Base-by-base conservation (phyloP, 768 basidiomycete species). In the Rhizopogon roseolus region DNA sequence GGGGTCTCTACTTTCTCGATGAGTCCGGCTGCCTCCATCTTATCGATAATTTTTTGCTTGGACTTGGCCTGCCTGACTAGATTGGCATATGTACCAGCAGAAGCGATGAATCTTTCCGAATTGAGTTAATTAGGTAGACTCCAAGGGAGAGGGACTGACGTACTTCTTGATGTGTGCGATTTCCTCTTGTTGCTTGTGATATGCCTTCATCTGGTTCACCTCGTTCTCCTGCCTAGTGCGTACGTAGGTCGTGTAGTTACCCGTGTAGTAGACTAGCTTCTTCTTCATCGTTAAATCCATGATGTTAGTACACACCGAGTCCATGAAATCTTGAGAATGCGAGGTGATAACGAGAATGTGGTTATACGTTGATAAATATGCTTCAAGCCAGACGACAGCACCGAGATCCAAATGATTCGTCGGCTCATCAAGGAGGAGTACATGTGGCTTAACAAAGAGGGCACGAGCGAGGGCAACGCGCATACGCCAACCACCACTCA, bases 21-120 rank as follows among this genome's bases (percentile, higher is more conserved):
- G 41, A 99, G 80, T 57, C 96, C 96, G 13, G 95, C 96, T 27
- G 96, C 96, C 78, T 99, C 97, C 96, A 99, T 99, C 83, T 99
- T 99, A 80, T 99, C 96, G 73, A 99, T 96, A 59, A 99, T 98
- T 82, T 99, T 99, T 73, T 99, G 96, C 71, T 99, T 99, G 49
- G 95, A 98, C 76, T 99, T 98, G 61, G 96, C 96, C 72, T 99
- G 96, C 65, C 88, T 92, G 64, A 99, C 96, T 60, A 99, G 83
- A 72, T 99, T 99, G 62, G 96, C 97, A 68, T 98, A 99, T 36
- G 96, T 99, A 82, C 96, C 96, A 36, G 96, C 96, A n/a, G 93
- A 95, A 6, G 97, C 93, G 61, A 98, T 98, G 81, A 98, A 98
- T 66, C 93, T 87, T 25, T 22, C 40, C 22, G 6, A 2, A 6